These are phyloP conservation scores for Pichia phayaonensis DNA, from an alignment of 805 yeast genomes.

Conservation along the genomic window DNA sequence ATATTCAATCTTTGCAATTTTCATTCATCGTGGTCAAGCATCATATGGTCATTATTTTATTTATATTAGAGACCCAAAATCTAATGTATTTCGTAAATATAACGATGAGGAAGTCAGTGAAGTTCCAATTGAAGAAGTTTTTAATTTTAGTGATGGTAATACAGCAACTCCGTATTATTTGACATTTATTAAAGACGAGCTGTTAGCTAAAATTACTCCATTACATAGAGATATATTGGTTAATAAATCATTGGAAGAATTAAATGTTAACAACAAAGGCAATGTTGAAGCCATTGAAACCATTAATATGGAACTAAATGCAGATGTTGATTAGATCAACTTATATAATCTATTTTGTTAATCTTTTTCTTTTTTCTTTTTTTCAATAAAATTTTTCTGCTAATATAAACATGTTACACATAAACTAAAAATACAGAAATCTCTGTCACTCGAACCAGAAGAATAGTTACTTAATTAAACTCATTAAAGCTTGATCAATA, in stretches of 20 bases:
- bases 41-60: slow-evolving; percentile 97
- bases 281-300: background rate
- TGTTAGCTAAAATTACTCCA: slow-evolving; percentile 54
- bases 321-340: background rate
- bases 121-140: slow-evolving; percentile 58
- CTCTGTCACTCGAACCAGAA: background rate
- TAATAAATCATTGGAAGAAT: slow-evolving; percentile 1
- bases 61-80: slow-evolving; percentile 71
- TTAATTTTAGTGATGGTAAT: slow-evolving; percentile 58
- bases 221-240: slow-evolving; percentile 40
- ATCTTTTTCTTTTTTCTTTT: background rate
- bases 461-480: slow-evolving; percentile 10
- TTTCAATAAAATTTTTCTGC: background rate
- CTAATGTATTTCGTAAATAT: slow-evolving; percentile 72
- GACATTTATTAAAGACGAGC: slow-evolving; percentile 67
- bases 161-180: slow-evolving; percentile 93
- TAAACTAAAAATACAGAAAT: background rate
- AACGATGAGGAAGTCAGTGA: slow-evolving; percentile 94
- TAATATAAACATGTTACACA: background rate
- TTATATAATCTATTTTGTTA: too few species aligned
- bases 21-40: slow-evolving; percentile 94
- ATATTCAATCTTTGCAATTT: slow-evolving; percentile 81
- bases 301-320: background rate
- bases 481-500: slow-evolving; percentile 33
- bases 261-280: background rate